Percentiles rank a stretch among this genome's conserved stretches.
Evolutionary conservation across 768 basidiomycete species (phyloP).

Genomic region (Tulasnella calospora): DNA sequence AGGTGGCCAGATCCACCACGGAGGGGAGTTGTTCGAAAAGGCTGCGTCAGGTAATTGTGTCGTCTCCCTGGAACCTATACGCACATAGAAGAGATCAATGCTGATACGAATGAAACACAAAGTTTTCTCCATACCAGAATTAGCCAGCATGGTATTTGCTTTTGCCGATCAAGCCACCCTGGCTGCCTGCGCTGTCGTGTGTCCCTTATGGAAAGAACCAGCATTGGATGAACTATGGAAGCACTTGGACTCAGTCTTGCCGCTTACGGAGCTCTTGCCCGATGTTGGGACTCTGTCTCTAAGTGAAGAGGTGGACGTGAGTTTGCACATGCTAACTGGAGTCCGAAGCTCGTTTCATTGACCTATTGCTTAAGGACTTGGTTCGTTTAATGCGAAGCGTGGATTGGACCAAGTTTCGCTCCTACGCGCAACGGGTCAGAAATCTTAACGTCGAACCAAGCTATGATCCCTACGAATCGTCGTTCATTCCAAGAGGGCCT

Average conservation of each 20-base stretch:
- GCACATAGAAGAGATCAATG: not conserved
- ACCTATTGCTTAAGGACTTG: not conserved
- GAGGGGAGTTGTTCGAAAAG: not conserved
- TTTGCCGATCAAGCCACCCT: not conserved
- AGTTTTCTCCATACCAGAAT: not conserved
- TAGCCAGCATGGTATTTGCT: not conserved
- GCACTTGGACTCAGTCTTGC: not conserved
- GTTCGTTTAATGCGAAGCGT: not conserved
- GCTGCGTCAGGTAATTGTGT: not conserved
- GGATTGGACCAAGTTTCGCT: not conserved
- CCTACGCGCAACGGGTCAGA: not conserved
- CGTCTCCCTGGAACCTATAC: not conserved
- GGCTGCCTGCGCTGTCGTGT: not conserved
- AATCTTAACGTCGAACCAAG: not conserved
- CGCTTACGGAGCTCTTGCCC: not conserved
- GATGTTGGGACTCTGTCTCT: too few species aligned
- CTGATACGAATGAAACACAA: not conserved
- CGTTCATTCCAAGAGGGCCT: not conserved
- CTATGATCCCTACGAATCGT: too few species aligned
- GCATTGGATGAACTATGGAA: not conserved
- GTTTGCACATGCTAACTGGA: not conserved
- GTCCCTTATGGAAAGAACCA: not conserved
- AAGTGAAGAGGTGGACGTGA: not conserved
- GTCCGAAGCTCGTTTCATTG: not conserved
- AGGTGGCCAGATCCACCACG: not conserved